Base-by-base conservation (phyloP, 768 basidiomycete species). In the Crucibulum laeve region DNA sequence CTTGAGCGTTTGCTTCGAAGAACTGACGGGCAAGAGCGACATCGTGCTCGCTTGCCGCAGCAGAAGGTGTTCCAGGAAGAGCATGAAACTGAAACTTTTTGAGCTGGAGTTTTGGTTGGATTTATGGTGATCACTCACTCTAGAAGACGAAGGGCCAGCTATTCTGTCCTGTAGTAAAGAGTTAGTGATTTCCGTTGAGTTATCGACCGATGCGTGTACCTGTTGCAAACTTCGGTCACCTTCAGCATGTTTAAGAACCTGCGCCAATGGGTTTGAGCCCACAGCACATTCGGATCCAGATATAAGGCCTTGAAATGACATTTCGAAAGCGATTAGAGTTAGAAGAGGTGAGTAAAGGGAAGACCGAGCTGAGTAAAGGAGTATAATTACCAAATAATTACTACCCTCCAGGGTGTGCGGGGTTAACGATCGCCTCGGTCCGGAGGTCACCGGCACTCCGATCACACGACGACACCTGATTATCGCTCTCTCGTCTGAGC, bases 241-340 rank as follows among this genome's bases (percentile, higher is more conserved):
- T 45, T 92, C 90, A 6, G 90, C 80, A 56, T 95, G 87, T 60
- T 96, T 95, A 41, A 93, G 73, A 19, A 97, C 84, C 53, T 91
- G 86, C 2, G 88, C 81, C 19, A 98, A 71, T 2, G 94, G 93
- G 59, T 96, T 97, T 38, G 84, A 73, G 1, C 83, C 71, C 15
- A 82, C 77, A 10, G 85, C 87, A 63, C 93, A 96, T 66, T 97
- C 95, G 34, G 91, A 77, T 45, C 91, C 93, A 46, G 90, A 91
- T 48, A 92, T 78, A 30, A 92, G 70, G 44, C 82, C 74, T 68
- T 87, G 84, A 43, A 90, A 70, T 18, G 87, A 86, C 86, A 88
- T 88, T 47, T 14, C n/a, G 35, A 14, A 37, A 37, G 43, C 40
- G 24, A 36, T 23, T 8, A 43, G 38, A 15, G 32, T 39, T 4